Evolutionary conservation across 73 alveolate species (phyloP), one percentile per base, ranked within the genome.

Genomic region (Urostyla sp.): DNA sequence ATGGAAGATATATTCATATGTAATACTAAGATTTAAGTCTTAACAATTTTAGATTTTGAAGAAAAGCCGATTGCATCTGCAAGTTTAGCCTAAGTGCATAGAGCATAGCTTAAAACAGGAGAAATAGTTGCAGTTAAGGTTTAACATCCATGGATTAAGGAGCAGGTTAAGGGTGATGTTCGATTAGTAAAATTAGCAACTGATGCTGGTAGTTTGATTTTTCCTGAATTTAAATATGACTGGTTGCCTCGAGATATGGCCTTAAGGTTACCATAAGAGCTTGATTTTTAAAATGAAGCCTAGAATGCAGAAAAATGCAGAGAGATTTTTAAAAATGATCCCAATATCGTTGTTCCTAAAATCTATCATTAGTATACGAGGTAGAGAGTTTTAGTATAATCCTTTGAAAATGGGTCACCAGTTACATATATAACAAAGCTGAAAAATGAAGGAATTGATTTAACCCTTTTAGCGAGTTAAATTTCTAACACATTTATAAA

Each of bases 61-160:
- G 75, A 28, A 18, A 75, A 54, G 48, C 97, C 97, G 0, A 35
- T 91, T 10, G 97, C 94, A 11, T 67, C 90, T 34, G 97, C 97
- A 0, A 88, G 95, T 20, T 31, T 91, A 38, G 97, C 95, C 0
- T 89, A 91, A 63, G 97, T 91, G 28, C 97, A 91, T 38, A 72
- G 75, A 40, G 97, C 94, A 24, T 32, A 43, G n/a, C 38, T 87
- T 28, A 52, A 60, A 43, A 78, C 87, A 35, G 94, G 94, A 24
- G 87, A 37, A 31, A 75, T 31, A 43, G 94, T 87, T 0, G 96
- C 97, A 0, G 96, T 90, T 10, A 90, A 87, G 60, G 96, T 90
- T 23, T 80, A 90, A 78, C 95, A 87, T 54, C 86, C 75, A 31
- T 56, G 87, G 75, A 66, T 91, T 11, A 59, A 53, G 30, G 91